Conservation (phyloP, 2,329 filamentous ascomycete genomes). For the Dothistroma septosporum region DNA sequence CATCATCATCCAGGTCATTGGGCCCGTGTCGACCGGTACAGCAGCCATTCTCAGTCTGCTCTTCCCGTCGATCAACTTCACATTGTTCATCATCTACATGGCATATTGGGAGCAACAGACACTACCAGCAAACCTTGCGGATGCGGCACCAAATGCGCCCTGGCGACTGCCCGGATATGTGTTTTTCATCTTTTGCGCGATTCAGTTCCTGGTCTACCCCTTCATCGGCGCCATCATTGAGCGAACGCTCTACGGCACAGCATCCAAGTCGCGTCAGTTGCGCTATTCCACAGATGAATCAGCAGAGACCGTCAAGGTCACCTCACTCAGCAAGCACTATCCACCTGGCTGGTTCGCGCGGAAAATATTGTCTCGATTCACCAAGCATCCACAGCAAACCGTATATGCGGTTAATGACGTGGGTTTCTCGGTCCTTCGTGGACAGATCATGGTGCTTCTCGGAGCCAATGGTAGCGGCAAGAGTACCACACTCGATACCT, state of each 20-base stretch:
- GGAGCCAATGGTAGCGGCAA: constrained; percentile 89
- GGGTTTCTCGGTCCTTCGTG: constrained; percentile 65
- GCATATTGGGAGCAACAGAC: constrained; percentile 69
- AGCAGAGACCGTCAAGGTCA: constrained; percentile 61
- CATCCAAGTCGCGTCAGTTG: constrained; percentile 51
- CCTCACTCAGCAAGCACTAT: constrained; percentile 75
- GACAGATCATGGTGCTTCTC: constrained; percentile 79
- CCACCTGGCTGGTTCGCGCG: constrained; percentile 58
- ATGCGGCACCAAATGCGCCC: constrained; percentile 52
- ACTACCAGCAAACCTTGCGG: constrained; percentile 56
- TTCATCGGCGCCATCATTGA: constrained; percentile 72
- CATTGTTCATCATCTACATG: constrained; percentile 74
- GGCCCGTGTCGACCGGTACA: constrained; percentile 56
- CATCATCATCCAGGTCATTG: constrained; percentile 74
- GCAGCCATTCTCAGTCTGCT: constrained; percentile 69
- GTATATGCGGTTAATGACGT: constrained; percentile 77
- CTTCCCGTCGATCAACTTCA: constrained; percentile 84
- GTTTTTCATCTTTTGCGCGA: constrained; percentile 70
- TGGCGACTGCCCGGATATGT: constrained; percentile 69
- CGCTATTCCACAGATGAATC: constrained; percentile 27
- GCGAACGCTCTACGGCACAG: constrained; percentile 68
- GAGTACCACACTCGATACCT: constrained; percentile 79
- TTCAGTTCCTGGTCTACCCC: constrained; percentile 76
- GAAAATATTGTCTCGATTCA: constrained; percentile 44
- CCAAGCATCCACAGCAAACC: constrained; percentile 52